Evolutionary conservation across 345 rosid genomes (phyloP), one percentile per base, ranked within the genome.

Genomic region (Alliaria petiolata): DNA sequence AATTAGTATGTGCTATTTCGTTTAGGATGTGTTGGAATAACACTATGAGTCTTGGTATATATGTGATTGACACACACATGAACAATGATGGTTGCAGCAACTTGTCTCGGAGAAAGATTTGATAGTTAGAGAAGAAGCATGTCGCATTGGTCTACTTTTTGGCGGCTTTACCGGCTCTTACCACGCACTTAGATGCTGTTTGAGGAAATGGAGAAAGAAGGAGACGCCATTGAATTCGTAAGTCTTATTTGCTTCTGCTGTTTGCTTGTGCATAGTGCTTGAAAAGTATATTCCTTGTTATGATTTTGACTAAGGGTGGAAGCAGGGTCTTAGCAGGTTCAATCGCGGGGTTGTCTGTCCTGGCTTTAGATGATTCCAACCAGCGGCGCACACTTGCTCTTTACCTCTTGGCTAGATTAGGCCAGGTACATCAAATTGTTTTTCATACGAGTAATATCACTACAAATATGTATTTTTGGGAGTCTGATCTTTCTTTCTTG

Each of bases 311-410:
- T 88, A 84, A 86, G 97, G 91, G 86, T 95, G 89, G 88, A n/a
- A 83, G 81, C 98, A 95, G 99, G 86, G 69, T 90, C 82, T 86
- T 95, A 82, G 91, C 99, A 88, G 99, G 98, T 92, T 95, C 97
- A 55, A 68, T 90, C 76, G 97, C 99, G 31, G 98, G 98, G 58
- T 83, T 95, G 77, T 92, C 99, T 79, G 82, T 95, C 79, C 76
- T 95, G 76, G 97, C 99, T 19, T 83, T 95, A 77, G 97, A 89
- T 82, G 99, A 89, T 83, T 80, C 96, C 36, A 92, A 78, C 80
- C 76, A 92, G 74, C 92, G 98, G 69, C 98, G 99, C 22, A 92
- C 99, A 0, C 99, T 92, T 68, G 91, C 99, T 52, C 83, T 95
- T 33, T 90, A 95, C 83, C 96, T 95, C 25, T 82, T 90, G 82